Percentiles rank a stretch among this genome's conserved stretches.
Evolutionary conservation across 352 stramenopile genomes (phyloP).

Genomic region (Pythium biforme): DNA sequence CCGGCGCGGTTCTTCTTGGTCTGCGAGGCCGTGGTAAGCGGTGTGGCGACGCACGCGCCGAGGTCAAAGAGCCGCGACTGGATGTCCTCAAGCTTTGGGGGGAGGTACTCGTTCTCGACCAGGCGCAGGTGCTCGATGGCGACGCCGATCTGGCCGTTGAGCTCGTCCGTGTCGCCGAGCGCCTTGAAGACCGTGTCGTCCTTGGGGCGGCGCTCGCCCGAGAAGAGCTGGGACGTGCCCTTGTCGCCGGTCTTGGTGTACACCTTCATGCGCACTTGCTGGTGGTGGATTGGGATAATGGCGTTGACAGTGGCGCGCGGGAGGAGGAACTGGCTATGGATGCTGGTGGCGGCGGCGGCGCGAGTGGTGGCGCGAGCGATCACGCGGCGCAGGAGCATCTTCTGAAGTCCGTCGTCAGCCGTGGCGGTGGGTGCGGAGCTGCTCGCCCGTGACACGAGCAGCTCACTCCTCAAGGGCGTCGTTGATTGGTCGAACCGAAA

Average conservation of each 20-base stretch:
- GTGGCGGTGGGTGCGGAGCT: neutral
- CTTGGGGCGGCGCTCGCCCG: conserved; percentile 85
- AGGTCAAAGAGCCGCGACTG: conserved; percentile 91
- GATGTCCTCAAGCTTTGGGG: conserved; percentile 74
- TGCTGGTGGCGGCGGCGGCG: neutral
- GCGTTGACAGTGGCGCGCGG: neutral
- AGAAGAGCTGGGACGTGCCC: conserved; percentile 90
- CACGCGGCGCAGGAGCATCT: conserved; percentile 14
- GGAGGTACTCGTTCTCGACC: conserved; percentile 44
- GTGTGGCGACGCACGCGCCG: conserved; percentile 87
- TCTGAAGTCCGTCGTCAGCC: neutral
- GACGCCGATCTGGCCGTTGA: conserved; percentile 80
- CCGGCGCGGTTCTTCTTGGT: conserved; percentile 65
- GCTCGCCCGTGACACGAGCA: neutral
- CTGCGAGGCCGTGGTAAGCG: conserved; percentile 56
- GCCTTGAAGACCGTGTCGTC: conserved; percentile 87
- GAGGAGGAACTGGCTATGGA: neutral
- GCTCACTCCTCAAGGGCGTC: neutral
- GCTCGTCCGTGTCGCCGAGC: conserved; percentile 90
- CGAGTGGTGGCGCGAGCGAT: neutral
- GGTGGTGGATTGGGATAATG: neutral
- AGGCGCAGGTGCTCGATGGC: conserved; percentile 52
- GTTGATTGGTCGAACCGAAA: conserved; percentile 6
- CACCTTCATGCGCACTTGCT: conserved; percentile 72
- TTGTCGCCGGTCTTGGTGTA: conserved; percentile 94